A percentile compares a stretch with the other conserved stretches of the same genome.
These are phyloP conservation scores for Trichoderma oligosporum DNA, from an alignment of 2,329 filamentous ascomycete genomes.

Conservation along the genomic window DNA sequence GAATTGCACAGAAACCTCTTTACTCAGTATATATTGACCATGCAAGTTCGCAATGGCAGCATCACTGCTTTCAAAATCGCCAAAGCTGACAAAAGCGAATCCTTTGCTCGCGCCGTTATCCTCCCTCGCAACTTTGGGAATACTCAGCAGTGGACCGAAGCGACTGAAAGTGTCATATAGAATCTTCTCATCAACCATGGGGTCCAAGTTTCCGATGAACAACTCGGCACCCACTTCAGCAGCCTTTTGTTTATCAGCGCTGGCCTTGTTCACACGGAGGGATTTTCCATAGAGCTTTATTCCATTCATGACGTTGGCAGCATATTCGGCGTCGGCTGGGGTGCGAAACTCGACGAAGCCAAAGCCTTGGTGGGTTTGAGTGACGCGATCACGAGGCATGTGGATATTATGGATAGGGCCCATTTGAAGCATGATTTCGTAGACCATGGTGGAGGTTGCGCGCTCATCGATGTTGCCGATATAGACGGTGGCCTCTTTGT, in stretches of 20 bases:
- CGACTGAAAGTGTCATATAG: constrained; percentile 91
- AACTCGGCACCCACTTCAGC: constrained; percentile 94
- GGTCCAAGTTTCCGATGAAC: constrained; percentile 92
- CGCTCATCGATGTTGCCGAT: constrained; percentile 98
- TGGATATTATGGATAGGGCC: constrained; percentile 97
- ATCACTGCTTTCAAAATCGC: constrained; percentile 90
- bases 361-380: constrained; percentile 94
- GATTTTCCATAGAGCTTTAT: constrained; percentile 90
- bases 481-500: constrained; percentile 97
- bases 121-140: constrained; percentile 90
- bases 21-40: constrained; percentile 94
- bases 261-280: constrained; percentile 90
- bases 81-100: constrained; percentile 92
- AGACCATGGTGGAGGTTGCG: constrained; percentile 82
- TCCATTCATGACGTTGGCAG: constrained; percentile 93
- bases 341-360: constrained; percentile 98
- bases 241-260: constrained; percentile 88
- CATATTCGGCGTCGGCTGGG: constrained; percentile 94
- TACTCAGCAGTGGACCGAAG: constrained; percentile 78
- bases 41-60: constrained; percentile 90
- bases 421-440: constrained; percentile 97
- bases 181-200: constrained; percentile 91
- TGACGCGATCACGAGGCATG: constrained; percentile 96
- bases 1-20: constrained; percentile 94
- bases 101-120: constrained; percentile 86